Evolutionary conservation across 192 early-diverging fungal species (phyloP).

Genomic region (Linnemannia elongata): DNA sequence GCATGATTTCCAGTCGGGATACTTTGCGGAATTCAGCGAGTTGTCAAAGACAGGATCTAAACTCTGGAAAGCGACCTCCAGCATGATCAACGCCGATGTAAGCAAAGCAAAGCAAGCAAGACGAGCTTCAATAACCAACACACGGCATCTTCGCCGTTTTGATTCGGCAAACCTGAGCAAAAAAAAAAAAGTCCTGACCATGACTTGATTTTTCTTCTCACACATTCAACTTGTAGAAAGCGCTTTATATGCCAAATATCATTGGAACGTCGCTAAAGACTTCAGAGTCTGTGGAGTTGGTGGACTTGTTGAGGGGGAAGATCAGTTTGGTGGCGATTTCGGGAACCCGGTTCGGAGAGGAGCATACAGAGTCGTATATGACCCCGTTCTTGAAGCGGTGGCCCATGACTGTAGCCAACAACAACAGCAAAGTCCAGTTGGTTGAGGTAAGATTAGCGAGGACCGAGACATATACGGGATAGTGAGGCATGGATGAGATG

Average conservation of each 20-base stretch:
- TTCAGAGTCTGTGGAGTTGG: slow-evolving; percentile 54
- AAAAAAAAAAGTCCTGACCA: background rate
- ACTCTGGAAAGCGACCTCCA: slow-evolving; percentile 60
- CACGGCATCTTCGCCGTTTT: too few relatives aligned
- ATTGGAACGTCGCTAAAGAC: slow-evolving; percentile 59
- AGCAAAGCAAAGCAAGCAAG: background rate
- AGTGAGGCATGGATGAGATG: too few relatives aligned
- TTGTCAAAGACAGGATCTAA: slow-evolving; percentile 63
- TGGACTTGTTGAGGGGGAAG: slow-evolving; percentile 58
- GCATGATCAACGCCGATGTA: slow-evolving; percentile 63
- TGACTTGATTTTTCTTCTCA: background rate
- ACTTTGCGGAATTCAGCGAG: slow-evolving; percentile 50
- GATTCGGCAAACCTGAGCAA: too few relatives aligned
- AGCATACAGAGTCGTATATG: slow-evolving; percentile 63
- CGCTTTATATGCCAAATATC: slow-evolving; percentile 68
- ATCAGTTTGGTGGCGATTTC: slow-evolving; percentile 64
- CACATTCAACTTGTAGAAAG: slow-evolving; percentile 43
- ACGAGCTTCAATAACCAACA: background rate
- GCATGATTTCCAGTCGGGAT: slow-evolving; percentile 36
- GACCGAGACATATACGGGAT: too few relatives aligned
- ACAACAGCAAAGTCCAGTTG: slow-evolving; percentile 49
- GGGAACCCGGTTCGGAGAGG: slow-evolving; percentile 65
- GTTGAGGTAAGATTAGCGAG: slow-evolving; percentile 54
- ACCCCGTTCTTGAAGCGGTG: slow-evolving; percentile 60
- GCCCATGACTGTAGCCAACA: slow-evolving; percentile 18